These are phyloP conservation scores for Beta corolliflora DNA, from an alignment of 179 eudicot genomes.

Conservation along the genomic window DNA sequence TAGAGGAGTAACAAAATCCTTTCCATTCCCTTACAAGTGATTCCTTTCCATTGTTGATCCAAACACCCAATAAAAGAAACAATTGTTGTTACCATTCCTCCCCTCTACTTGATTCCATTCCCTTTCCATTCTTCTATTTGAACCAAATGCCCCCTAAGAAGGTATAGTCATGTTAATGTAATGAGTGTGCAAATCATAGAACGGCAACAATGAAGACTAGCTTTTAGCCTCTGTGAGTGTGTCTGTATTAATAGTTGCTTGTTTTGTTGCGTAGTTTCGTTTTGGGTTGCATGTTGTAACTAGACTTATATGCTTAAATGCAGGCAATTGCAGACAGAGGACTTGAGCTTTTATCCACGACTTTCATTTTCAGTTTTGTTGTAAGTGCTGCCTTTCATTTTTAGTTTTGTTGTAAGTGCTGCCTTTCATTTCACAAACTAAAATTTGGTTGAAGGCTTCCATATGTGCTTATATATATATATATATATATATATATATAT, in stretches of 20 bases:
- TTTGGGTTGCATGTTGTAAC: slow-evolving; percentile 11
- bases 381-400: slow-evolving; percentile 50
- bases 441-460: not conserved
- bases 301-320: slow-evolving; percentile 23
- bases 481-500: too few species aligned
- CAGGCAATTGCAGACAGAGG: slow-evolving; percentile 93
- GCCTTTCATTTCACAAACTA: too few species aligned
- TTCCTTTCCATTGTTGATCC: too few species aligned
- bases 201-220: not conserved
- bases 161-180: too few species aligned
- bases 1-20: too few species aligned
- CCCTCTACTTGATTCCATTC: too few species aligned
- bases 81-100: too few species aligned
- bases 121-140: too few species aligned
- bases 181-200: not conserved
- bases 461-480: not conserved
- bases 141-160: too few species aligned
- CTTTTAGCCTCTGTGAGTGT: not conserved
- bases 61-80: too few species aligned
- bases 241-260: not conserved
- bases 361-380: slow-evolving; percentile 69
- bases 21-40: too few species aligned
- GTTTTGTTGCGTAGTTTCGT: not conserved
- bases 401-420: too few species aligned
- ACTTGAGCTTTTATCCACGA: slow-evolving; percentile 85